Conservation (phyloP, 192 early-diverging fungal species). For the Coemansia sp. region DNA sequence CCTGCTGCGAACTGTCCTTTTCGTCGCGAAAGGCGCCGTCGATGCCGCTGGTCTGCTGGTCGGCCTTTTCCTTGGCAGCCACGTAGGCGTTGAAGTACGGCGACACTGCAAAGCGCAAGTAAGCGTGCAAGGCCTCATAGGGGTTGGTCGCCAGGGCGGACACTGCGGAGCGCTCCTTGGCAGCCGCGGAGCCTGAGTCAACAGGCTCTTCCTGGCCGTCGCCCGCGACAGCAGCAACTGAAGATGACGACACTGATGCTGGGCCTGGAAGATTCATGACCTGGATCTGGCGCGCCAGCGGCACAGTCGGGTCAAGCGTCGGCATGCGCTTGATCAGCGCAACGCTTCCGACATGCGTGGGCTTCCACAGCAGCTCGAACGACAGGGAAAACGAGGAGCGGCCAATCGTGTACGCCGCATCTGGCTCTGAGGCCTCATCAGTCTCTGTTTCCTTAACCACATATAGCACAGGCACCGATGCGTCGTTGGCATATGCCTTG, state of each 20-base stretch:
- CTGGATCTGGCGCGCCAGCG: conserved; percentile 82
- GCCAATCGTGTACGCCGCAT: conserved; percentile 11
- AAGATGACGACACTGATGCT: conserved; percentile 17
- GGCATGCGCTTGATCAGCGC: conserved; percentile 78
- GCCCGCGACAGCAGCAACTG: background rate
- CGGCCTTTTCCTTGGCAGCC: conserved; percentile 65
- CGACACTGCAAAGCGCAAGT: conserved; percentile 90
- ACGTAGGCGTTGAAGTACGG: conserved; percentile 98
- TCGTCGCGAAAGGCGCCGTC: conserved; percentile 60
- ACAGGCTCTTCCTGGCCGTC: conserved; percentile 3
- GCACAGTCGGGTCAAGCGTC: conserved; percentile 70
- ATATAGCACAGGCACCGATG: conserved; percentile 70
- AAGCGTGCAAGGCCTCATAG: conserved; percentile 89
- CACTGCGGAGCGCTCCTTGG: conserved; percentile 5
- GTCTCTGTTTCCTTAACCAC: conserved; percentile 74
- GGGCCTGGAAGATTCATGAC: conserved; percentile 89
- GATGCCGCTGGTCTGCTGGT: conserved; percentile 21
- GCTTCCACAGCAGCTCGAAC: conserved; percentile 75
- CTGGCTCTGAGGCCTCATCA: conserved; percentile 12
- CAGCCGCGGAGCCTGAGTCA: conserved; percentile 25
- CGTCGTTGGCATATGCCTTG: conserved; percentile 76
- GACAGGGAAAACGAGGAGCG: conserved; percentile 60
- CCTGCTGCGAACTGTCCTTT: conserved; percentile 59
- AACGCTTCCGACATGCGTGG: conserved; percentile 73
- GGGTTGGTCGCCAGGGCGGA: conserved; percentile 57